Evolutionary conservation across 2,329 filamentous ascomycete species (phyloP).

Genomic region (Waltergamsia citrina): DNA sequence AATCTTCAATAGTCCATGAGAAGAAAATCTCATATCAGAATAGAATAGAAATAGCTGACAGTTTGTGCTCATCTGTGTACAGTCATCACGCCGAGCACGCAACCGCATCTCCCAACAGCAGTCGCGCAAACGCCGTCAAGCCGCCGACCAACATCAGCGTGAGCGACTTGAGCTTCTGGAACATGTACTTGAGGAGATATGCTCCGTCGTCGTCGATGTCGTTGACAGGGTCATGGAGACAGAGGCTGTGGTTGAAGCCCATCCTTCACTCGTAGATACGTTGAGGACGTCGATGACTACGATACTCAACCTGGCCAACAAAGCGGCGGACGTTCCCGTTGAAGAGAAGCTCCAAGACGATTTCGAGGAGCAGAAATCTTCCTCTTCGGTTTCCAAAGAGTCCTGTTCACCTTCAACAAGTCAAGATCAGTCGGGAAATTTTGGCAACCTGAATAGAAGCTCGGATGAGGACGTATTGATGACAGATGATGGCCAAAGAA

Average conservation of each 20-base stretch:
- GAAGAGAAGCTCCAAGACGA: no score
- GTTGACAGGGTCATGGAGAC: conserved; percentile 1
- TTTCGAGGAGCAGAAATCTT: no score
- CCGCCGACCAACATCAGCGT: conserved; percentile 15
- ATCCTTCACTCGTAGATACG: conserved; percentile 3
- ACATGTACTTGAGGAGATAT: not conserved
- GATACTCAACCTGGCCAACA: conserved; percentile 1
- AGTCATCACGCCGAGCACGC: not conserved
- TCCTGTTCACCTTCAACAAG: no score
- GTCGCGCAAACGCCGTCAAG: conserved; percentile 15
- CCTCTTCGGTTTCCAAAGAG: no score
- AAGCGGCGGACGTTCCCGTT: not conserved
- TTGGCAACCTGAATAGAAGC: no score
- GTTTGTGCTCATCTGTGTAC: no score
- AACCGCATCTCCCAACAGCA: conserved; percentile 18
- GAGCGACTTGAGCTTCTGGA: conserved; percentile 5
- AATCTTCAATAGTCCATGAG: no score
- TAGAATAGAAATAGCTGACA: no score
- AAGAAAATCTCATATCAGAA: no score
- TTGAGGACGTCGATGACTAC: conserved; percentile 8
- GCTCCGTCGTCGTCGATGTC: not conserved
- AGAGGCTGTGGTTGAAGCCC: not conserved
- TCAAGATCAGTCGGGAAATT: no score
- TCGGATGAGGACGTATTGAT: no score
- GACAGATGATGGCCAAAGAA: no score